These are phyloP conservation scores for Fomes fomentarius DNA, from an alignment of 1,284 basidiomycete species.

Conservation along the genomic window DNA sequence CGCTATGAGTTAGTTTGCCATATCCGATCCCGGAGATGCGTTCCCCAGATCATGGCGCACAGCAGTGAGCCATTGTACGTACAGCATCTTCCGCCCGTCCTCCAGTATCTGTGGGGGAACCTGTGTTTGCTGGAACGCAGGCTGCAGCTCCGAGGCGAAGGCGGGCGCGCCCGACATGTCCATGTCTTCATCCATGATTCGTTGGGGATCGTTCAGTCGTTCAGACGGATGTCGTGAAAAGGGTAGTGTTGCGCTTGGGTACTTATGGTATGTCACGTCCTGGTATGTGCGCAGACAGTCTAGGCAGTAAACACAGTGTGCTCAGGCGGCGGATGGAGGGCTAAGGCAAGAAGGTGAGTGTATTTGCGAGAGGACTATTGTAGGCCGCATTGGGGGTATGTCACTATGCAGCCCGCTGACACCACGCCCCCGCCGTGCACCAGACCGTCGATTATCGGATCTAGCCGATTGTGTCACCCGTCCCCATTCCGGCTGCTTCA, in stretches of 20 bases:
- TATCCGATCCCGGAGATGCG: background rate
- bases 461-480: slow-evolving; percentile 26
- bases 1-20: slow-evolving; percentile 9
- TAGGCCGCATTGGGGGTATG: slow-evolving; percentile 27
- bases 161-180: slow-evolving; percentile 48
- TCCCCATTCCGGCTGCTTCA: background rate
- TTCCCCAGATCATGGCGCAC: background rate
- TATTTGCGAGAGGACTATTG: slow-evolving; percentile 27
- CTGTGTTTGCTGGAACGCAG: slow-evolving; percentile 39
- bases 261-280: background rate
- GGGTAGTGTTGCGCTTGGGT: background rate
- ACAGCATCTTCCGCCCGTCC: slow-evolving; percentile 74
- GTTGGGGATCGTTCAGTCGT: slow-evolving; percentile 16
- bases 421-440: slow-evolving; percentile 35
- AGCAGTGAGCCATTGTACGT: slow-evolving; percentile 36
- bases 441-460: slow-evolving; percentile 36
- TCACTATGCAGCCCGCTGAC: slow-evolving; percentile 29
- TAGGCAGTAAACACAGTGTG: background rate
- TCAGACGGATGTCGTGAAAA: slow-evolving; percentile 8
- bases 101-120: slow-evolving; percentile 34
- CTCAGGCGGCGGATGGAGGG: slow-evolving; percentile 24
- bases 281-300: background rate
- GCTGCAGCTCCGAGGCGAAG: slow-evolving; percentile 28
- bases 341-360: slow-evolving; percentile 14
- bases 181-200: slow-evolving; percentile 79